Evolutionary conservation across 768 basidiomycete genomes (phyloP).

Genomic region (Boletellus ananiceps): DNA sequence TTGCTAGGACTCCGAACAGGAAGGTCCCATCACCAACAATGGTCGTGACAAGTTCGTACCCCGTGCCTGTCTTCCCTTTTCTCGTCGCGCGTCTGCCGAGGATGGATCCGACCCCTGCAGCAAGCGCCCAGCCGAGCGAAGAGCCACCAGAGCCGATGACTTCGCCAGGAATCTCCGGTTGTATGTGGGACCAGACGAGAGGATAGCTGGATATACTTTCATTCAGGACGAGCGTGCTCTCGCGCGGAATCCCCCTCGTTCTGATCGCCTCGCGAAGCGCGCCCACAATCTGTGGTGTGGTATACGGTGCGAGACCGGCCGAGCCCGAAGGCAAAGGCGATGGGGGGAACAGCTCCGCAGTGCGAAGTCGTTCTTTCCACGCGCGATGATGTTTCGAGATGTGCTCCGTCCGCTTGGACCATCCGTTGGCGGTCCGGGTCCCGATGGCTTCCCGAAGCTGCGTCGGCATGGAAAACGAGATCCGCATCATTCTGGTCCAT

Average conservation of each 20-base stretch:
- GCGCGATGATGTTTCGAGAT: conserved; percentile 22
- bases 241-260: conserved; percentile 32
- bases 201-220: conserved; percentile 60
- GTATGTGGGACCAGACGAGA: conserved; percentile 54
- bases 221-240: conserved; percentile 49
- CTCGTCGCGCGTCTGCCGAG: conserved; percentile 37
- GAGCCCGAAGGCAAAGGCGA: conserved; percentile 13
- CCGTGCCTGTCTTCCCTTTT: conserved; percentile 19
- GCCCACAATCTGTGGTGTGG: conserved; percentile 47
- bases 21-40: conserved; percentile 71
- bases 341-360: conserved; percentile 29
- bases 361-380: conserved; percentile 25
- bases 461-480: conserved; percentile 54
- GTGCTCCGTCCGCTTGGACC: conserved; percentile 13
- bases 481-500: conserved; percentile 53
- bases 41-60: conserved; percentile 50
- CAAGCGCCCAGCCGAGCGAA: conserved; percentile 46
- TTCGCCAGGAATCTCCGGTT: conserved; percentile 46
- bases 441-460: conserved; percentile 37
- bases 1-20: conserved; percentile 60
- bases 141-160: conserved; percentile 58
- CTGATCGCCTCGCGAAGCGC: conserved; percentile 42
- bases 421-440: conserved; percentile 4
- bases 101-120: conserved; percentile 49
- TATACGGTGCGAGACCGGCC: conserved; percentile 18